Base-by-base conservation (phyloP, 225 moss, liverwort and hornwort genomes). In the Lunularia cruciata region DNA sequence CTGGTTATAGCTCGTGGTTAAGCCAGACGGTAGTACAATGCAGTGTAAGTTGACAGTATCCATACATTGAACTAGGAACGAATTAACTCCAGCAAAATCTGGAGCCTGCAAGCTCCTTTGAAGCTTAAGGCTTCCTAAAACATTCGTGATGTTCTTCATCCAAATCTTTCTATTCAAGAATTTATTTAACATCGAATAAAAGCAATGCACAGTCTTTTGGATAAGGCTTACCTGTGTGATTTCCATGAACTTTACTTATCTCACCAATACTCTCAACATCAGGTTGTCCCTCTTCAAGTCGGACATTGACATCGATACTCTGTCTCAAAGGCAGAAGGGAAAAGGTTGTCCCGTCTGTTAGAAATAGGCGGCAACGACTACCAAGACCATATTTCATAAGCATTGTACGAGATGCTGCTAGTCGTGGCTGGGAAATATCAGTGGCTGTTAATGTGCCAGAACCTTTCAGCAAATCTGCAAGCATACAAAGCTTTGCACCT, bases 401-500 rank as follows among this genome's bases (percentile, higher is more conserved):
- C 98, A 98, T 98, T 31, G 89, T 86, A 52, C 98, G 91, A 63
- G 90, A 92, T 63, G 84, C 91, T 70, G 93, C 89, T 58, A 98
- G 76, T 65, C 98, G 86, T 71, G 87, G 81, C 56, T 73, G 85
- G 73, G 93, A 85, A 73, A 98, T 89, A 60, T 98, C 98, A 31
- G 84, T 88, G 39, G 88, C 98, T 65, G 91, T 93, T 65, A 98
- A 68, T 65, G 91, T 88, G 57, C 98, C 98, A 38, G 83, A 86
- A 55, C 75, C 69, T 77, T 89, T 77, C 57, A 98, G 68, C 40
- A 81, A 74, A 65, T 93, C 98, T 10, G 98, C 98, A 77, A 98
- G 83, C 98, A 98, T 93, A 72, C 98, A 98, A 39, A 98, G 73
- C 76, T 98, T 98, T 55, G 93, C 98, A 62, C 98, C 98, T 98